Conservation (phyloP, 257 asterid genomes). For the Solanum etuberosum region DNA sequence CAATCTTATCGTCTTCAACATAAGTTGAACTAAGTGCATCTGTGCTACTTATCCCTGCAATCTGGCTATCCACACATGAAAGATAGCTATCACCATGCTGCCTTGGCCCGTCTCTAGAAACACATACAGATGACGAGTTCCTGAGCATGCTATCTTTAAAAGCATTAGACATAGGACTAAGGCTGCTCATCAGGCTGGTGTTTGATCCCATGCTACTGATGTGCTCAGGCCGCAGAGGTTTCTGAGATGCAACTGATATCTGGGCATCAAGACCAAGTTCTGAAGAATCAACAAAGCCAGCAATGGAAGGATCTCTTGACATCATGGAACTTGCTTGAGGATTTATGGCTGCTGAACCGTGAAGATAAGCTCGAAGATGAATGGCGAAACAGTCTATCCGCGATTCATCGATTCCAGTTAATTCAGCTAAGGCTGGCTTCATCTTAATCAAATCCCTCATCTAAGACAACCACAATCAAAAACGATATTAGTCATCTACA, state of each 20-base stretch:
- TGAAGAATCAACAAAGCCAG: conserved; percentile 22
- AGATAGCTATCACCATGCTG: conserved; percentile 35
- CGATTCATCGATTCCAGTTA: conserved; percentile 75
- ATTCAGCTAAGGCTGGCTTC: conserved; percentile 70
- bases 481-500: neutral
- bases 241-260: conserved; percentile 25
- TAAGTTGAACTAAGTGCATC: conserved; percentile 20
- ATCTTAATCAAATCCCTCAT: conserved; percentile 68
- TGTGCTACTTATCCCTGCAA: conserved; percentile 12
- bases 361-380: conserved; percentile 67
- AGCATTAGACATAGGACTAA: conserved; percentile 56
- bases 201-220: conserved; percentile 36
- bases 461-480: conserved; percentile 21
- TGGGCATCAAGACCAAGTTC: conserved; percentile 25
- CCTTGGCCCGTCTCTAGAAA: conserved; percentile 37
- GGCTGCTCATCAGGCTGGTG: conserved; percentile 36
- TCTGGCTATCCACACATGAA: conserved; percentile 24
- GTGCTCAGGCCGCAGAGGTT: conserved; percentile 37
- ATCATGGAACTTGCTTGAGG: conserved; percentile 16
- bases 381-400: conserved; percentile 68
- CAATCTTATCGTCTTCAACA: conserved; percentile 20
- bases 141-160: conserved; percentile 49
- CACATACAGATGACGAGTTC: conserved; percentile 35
- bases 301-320: conserved; percentile 20
- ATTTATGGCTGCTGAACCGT: conserved; percentile 40